phyloP scores from a whole-genome alignment of 768 basidiomycete genomes.

The Rhodocollybia butyracea region DNA sequence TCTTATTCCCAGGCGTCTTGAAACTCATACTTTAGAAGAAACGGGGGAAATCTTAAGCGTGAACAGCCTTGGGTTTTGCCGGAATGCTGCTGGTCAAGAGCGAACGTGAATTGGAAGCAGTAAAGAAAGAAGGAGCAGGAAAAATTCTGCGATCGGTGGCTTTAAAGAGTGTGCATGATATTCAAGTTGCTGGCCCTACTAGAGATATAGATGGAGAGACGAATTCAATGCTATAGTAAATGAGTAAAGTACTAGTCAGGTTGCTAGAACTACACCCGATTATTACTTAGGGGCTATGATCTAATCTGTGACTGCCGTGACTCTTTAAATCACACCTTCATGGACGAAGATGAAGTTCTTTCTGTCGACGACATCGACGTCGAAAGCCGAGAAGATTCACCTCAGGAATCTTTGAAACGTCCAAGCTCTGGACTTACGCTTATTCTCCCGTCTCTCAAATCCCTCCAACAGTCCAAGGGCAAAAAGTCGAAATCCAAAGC shows the following conservation, averaged over 20 bases:
- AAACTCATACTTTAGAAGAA: conserved; percentile 49
- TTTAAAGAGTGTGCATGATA: conserved; percentile 63
- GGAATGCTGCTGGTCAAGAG: conserved; percentile 89
- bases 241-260: too few species aligned
- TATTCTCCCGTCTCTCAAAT: conserved; percentile 8
- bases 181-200: conserved; percentile 52
- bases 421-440: conserved; percentile 1
- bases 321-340: background rate
- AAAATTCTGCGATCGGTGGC: conserved; percentile 65
- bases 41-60: conserved; percentile 64
- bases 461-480: conserved; percentile 1
- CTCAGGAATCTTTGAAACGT: conserved; percentile 1
- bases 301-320: background rate
- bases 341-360: conserved; percentile 9
- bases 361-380: conserved; percentile 8
- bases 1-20: conserved; percentile 73
- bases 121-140: conserved; percentile 60
- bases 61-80: conserved; percentile 87
- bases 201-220: conserved; percentile 27
- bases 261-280: too few species aligned
- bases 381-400: conserved; percentile 1
- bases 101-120: conserved; percentile 65
- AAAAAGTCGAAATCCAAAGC: conserved; percentile 35
- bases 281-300: too few species aligned
- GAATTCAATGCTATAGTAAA: background rate